Conservation (phyloP, 2,329 filamentous ascomycete genomes). For the Pezicula neosporulosa region DNA sequence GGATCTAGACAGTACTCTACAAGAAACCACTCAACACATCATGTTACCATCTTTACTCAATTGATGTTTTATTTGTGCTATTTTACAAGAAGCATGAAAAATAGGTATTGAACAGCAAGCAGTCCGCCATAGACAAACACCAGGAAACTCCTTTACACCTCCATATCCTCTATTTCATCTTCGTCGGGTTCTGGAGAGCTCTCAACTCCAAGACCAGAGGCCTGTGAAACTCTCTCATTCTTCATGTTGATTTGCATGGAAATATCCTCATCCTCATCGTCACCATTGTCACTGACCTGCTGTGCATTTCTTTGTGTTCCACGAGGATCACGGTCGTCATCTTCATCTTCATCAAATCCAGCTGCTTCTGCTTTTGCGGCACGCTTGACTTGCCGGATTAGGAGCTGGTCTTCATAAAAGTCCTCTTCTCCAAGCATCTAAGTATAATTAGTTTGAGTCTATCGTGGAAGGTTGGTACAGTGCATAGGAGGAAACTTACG, state of each 20-base stretch:
- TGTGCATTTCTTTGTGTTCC: constrained; percentile 14
- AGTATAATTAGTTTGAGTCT: neutral
- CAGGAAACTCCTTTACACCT: constrained; percentile 4
- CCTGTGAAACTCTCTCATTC: constrained; percentile 4
- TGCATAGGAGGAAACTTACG: constrained; percentile 34
- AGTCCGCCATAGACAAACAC: neutral
- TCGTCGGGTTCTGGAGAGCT: constrained; percentile 4
- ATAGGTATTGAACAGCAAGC: neutral
- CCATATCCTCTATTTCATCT: constrained; percentile 32
- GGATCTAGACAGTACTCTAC: too few relatives aligned
- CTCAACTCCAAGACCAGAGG: neutral
- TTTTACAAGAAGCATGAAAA: too few relatives aligned
- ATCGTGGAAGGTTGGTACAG: neutral
- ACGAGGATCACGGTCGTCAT: constrained; percentile 31
- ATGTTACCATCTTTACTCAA: too few relatives aligned
- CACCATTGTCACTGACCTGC: constrained; percentile 13
- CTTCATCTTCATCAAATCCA: constrained; percentile 40
- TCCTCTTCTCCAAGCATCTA: constrained; percentile 49
- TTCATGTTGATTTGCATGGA: neutral
- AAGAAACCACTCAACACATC: too few relatives aligned
- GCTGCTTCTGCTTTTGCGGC: constrained; percentile 40
- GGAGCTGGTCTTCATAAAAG: constrained; percentile 51
- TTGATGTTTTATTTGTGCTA: too few relatives aligned
- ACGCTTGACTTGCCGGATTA: constrained; percentile 56
- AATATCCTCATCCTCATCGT: constrained; percentile 7